phyloP scores from a whole-genome alignment of 495 filamentous ascomycete species.

The Parmelia sp. region DNA sequence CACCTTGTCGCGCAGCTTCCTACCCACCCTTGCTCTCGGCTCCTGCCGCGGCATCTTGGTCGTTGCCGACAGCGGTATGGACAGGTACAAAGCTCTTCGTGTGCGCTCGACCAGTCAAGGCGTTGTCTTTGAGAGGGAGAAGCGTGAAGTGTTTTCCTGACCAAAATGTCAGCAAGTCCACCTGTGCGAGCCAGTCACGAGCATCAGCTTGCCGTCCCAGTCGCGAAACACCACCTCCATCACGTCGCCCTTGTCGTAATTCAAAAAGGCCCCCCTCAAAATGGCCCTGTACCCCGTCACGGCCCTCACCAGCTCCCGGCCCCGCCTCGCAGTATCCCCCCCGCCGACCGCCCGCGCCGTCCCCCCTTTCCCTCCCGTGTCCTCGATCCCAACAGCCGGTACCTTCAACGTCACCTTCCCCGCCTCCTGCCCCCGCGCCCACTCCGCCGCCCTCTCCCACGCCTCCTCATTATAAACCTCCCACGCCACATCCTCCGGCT shows the following conservation, averaged over 20 bases:
- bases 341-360: too few relatives aligned
- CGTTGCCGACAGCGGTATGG: neutral
- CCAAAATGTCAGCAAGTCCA: neutral
- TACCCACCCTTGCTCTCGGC: neutral
- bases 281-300: neutral
- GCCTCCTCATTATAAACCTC: neutral
- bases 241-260: neutral
- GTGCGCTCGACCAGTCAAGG: neutral
- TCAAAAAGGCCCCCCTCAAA: neutral
- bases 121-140: neutral
- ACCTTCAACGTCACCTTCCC: neutral
- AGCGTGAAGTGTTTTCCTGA: neutral
- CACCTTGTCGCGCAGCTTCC: neutral
- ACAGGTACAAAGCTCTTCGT: neutral
- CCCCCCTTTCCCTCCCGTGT: neutral
- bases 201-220: neutral
- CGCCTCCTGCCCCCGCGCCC: neutral
- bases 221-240: neutral
- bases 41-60: neutral
- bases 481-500: neutral
- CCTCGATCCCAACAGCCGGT: neutral
- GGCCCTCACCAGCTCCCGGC: neutral
- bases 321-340: neutral
- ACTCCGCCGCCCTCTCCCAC: neutral
- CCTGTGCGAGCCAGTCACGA: neutral